Base-by-base conservation (phyloP, 441 rosid genomes). In the Arabidopsis hybrid region DNA sequence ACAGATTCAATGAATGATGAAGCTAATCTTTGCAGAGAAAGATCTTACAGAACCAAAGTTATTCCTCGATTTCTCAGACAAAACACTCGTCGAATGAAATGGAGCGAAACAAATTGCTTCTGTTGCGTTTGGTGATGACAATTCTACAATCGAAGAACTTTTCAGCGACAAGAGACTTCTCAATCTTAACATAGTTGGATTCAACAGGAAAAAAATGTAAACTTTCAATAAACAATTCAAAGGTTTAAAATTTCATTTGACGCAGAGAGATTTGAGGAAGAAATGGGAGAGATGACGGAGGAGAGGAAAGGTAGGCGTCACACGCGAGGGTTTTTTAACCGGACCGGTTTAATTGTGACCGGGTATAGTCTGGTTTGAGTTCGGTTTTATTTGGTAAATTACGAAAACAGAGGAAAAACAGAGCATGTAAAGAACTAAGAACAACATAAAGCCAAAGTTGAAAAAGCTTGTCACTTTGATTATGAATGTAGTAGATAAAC, bases 81-180 rank as follows among this genome's bases (percentile, higher is more conserved):
- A 11, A 40, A 76, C 79, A 56, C 55, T 50, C 2, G 76, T 76
- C 9, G 76, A 76, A 71, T 76, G 80, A 71, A 76, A 71, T 57
- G 68, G 68, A 58, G 67, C 47, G 42, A 70, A 42, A 39, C 14
- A 29, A 7, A 63, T 49, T 55, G 13, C 39, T 40, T 6, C 11
- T 8, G 45, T 55, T 7, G 52, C 61, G 21, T 57, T 57, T 38
- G 49, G 21, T 57, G 65, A 49, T 58, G 76, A 58, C 2, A 21
- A 43, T 35, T 72, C 50, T 13, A 45, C 5, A 32, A 50, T 59
- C 62, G n/a, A 40, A 17, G 67, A 70, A 67, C 50, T 63, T 70
- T 58, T 65, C 55, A 69, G 34, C 3, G 75, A 49, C 6, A 76
- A 7, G 65, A 76, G 18, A 13, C 12, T 76, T 65, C 72, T 64